A percentile compares a stretch with the other conserved stretches of the same genome.
phyloP scores from a whole-genome alignment of 441 rosid genomes.

The Omphalea diandra region DNA sequence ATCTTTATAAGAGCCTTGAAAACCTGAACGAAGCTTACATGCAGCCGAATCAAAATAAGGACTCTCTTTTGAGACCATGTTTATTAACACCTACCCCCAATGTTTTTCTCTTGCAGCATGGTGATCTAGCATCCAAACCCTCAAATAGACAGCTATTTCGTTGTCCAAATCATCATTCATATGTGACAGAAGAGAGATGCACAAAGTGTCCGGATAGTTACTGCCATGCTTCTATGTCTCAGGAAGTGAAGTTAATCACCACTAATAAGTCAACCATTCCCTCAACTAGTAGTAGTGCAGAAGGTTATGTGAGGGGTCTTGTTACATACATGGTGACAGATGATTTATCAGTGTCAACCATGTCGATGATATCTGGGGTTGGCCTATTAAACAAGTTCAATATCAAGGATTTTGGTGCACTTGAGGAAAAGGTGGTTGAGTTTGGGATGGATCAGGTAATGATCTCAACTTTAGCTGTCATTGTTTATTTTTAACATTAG shows the following conservation, averaged over 20 bases:
- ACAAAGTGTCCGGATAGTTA: no score
- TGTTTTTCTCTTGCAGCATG: conserved; percentile 12
- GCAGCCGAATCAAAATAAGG: conserved; percentile 13
- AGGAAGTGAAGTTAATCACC: neutral
- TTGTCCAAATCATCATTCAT: neutral
- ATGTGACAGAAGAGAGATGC: no score
- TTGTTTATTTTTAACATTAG: no score
- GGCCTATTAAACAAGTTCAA: neutral
- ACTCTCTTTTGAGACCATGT: conserved; percentile 12
- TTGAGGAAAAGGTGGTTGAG: conserved; percentile 17
- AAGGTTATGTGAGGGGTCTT: no score
- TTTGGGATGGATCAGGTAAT: no score
- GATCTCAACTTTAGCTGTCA: no score
- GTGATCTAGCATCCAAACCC: neutral
- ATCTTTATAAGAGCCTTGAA: no score
- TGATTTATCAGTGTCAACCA: neutral
- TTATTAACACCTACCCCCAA: neutral
- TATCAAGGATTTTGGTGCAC: neutral
- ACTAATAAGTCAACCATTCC: no score
- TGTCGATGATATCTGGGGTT: neutral
- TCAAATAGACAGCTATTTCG: no score
- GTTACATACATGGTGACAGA: neutral
- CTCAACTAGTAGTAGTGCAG: neutral
- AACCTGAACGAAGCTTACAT: neutral
- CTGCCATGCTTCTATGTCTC: no score